Evolutionary conservation across 2,329 filamentous ascomycete species (phyloP).

Genomic region (Simplicillium aogashimaense): DNA sequence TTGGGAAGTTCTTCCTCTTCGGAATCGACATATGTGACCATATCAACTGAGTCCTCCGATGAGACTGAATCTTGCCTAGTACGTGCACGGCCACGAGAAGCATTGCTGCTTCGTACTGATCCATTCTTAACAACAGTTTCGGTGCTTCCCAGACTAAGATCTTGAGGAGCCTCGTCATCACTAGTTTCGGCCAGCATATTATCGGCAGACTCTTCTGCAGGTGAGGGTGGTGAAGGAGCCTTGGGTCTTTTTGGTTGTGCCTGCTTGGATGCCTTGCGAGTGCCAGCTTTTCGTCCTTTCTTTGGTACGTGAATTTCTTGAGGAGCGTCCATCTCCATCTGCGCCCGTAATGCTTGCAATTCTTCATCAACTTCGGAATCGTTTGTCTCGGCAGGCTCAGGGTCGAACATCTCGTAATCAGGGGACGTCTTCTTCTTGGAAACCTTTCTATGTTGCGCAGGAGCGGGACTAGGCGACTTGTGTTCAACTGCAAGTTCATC

Average conservation of each 20-base stretch:
- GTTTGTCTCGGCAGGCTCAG: conserved; percentile 30
- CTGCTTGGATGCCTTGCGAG: conserved; percentile 42
- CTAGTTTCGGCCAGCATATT: conserved; percentile 2
- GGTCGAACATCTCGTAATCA: conserved; percentile 44
- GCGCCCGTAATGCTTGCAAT: conserved; percentile 35
- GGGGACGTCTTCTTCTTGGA: conserved; percentile 18
- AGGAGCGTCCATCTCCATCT: conserved; percentile 31
- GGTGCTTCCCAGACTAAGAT: conserved; percentile 30
- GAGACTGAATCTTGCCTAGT: not conserved
- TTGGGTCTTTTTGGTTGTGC: conserved; percentile 29
- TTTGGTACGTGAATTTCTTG: conserved; percentile 37
- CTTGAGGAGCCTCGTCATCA: conserved; percentile 16
- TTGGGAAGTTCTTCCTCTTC: conserved; percentile 13
- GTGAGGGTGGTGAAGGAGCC: conserved; percentile 16
- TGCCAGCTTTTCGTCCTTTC: conserved; percentile 41
- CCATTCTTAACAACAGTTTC: conserved; percentile 28
- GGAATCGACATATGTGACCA: conserved; percentile 3
- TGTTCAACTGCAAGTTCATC: conserved; percentile 39
- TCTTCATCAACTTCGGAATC: conserved; percentile 42
- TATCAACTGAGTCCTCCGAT: conserved; percentile 5
- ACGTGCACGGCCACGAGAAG: not conserved
- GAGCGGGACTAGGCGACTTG: conserved; percentile 20
- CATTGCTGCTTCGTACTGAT: conserved; percentile 1
- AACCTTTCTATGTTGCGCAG: conserved; percentile 15
- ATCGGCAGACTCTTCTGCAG: conserved; percentile 11